Evolutionary conservation across 2,329 filamentous ascomycete species (phyloP).

Genomic region (Xylaria sp.): DNA sequence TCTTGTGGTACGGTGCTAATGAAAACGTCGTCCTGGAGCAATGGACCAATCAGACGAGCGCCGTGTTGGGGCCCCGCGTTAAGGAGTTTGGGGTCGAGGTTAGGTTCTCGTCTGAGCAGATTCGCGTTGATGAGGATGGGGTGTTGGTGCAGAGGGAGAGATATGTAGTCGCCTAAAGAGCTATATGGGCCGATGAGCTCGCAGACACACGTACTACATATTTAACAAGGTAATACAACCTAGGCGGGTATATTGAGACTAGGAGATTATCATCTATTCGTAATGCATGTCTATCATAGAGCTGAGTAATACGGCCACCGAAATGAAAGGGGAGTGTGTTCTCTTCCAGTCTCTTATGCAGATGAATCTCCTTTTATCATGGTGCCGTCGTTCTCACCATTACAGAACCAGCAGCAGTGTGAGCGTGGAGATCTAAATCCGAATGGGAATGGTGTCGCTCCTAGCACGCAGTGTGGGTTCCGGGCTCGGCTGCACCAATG

Average conservation of each 20-base stretch:
- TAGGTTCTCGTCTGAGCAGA: constrained; percentile 47
- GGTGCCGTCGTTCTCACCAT: too few species aligned
- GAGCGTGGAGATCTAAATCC: constrained; percentile 45
- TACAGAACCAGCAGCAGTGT: background rate
- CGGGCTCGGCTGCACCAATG: constrained; percentile 37
- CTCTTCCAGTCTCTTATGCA: background rate
- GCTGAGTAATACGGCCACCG: background rate
- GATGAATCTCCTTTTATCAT: background rate
- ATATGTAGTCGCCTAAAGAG: constrained; percentile 16
- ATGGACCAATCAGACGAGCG: constrained; percentile 47
- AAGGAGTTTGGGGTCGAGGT: constrained; percentile 45
- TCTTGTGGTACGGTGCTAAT: constrained; percentile 46
- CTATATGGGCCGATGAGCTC: background rate
- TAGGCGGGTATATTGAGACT: too few species aligned
- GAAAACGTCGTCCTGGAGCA: constrained; percentile 39
- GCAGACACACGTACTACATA: too few species aligned
- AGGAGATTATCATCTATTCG: background rate
- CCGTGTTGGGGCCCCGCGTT: constrained; percentile 35
- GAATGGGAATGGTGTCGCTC: constrained; percentile 51
- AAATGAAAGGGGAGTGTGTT: background rate
- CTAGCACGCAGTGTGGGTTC: constrained; percentile 30
- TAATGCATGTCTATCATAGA: background rate
- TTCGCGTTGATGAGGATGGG: constrained; percentile 42
- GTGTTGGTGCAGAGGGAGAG: constrained; percentile 41
- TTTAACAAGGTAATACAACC: too few species aligned